Base-by-base conservation (phyloP, 768 basidiomycete genomes). In the Boletus rex-veris region DNA sequence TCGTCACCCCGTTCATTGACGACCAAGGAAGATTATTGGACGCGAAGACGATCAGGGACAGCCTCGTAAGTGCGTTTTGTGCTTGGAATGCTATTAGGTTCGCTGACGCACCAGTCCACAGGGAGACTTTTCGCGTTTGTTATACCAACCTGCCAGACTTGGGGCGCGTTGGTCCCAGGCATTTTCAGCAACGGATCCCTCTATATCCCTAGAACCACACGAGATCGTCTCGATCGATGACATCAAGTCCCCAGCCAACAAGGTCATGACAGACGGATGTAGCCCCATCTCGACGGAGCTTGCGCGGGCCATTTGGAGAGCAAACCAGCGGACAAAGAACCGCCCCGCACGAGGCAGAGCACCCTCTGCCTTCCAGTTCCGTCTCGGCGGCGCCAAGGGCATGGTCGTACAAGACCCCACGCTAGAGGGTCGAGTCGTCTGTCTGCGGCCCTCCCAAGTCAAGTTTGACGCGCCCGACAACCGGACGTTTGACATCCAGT, bases 151-250 rank as follows among this genome's bases (percentile, higher is more conserved):
- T n/a, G 77, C 80, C 11, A 69, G 77, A 39, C 74, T 77, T 10
- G 80, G 72, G 7, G 80, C 80, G n/a, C 72, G 80, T 21, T 77
- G 81, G 75, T 72, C 77, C 26, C 81, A 81, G 61, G 79, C 77
- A 1, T 82, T 82, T 60, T 77, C 80, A 1, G 71, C 78, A 1
- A 80, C 80, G 0, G 77, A 80, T 40, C 74, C 80, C 0, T 78
- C 75, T 0, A 66, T 80, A 15, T 61, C 67, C 4, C 64, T 81
- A 19, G 50, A 62, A 30, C 51, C 52, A 12, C 48, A 72, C 15
- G 71, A 80, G 57, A 75, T 82, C 21, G 5, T 5, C 3, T 39
- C 0, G 12, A 67, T 70, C 19, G 43, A 57, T 5, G 75, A 79
- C 58, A 65, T 61, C n/a, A 52, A 4, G 33, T 71, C 74, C 6